Evolutionary conservation across 331 rosid species (phyloP).

Genomic region (Rhamnella rubrinervis): DNA sequence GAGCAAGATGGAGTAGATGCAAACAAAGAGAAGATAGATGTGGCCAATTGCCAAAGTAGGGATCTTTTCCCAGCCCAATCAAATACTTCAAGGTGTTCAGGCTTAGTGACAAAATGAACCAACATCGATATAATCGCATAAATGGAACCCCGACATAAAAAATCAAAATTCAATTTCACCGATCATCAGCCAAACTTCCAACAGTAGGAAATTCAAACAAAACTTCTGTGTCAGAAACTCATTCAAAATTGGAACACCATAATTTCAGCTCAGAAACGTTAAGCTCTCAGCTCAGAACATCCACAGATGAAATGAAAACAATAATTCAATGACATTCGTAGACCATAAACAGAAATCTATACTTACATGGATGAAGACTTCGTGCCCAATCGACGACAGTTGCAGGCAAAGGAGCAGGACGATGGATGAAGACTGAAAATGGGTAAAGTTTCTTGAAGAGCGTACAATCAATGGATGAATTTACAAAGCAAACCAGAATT

Average conservation of each 20-base stretch:
- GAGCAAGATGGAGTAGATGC: slow-evolving; percentile 13
- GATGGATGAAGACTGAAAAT: no score
- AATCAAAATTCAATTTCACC: neutral
- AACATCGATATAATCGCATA: slow-evolving; percentile 30
- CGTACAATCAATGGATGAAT: no score
- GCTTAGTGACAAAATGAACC: slow-evolving; percentile 29
- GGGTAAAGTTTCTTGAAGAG: no score
- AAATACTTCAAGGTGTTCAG: slow-evolving; percentile 17
- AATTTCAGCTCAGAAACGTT: neutral
- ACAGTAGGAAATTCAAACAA: neutral
- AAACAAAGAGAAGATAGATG: slow-evolving; percentile 20
- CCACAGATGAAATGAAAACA: neutral
- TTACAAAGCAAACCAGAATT: no score
- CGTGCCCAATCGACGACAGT: no score
- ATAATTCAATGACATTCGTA: no score
- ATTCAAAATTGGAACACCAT: neutral
- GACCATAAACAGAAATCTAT: no score
- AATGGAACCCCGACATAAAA: slow-evolving; percentile 32
- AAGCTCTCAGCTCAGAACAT: neutral
- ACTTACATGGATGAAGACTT: no score
- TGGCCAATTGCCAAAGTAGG: slow-evolving; percentile 28
- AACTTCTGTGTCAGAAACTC: slow-evolving; percentile 6
- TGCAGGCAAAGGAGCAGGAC: no score
- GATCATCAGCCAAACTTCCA: neutral
- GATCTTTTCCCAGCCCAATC: slow-evolving; percentile 22